Base-by-base conservation (phyloP, 1,139 yeast genomes). In the Debaryomycetaceae sp. region DNA sequence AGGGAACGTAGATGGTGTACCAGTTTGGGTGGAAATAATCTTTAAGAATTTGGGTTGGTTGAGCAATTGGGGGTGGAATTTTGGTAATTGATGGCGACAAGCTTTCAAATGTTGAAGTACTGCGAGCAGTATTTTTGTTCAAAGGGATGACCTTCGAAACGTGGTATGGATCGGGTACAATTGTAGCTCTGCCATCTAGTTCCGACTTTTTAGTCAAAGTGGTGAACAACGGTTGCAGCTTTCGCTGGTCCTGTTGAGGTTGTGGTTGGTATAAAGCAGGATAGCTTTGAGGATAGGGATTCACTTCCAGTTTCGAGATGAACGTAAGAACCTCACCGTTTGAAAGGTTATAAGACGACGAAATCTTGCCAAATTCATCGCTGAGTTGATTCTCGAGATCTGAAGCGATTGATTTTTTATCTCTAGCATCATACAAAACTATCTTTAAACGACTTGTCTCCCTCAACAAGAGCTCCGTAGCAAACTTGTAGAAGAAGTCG, bases 21-120 rank as follows among this genome's bases (percentile, higher is more conserved):
- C 95, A 87, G 49, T 86, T 87, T 11, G 97, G 97, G 62, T 90
- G 96, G 54, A 85, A 75, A 58, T 87, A 87, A 46, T 79, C 81
- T 42, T 79, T 76, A 63, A 89, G 70, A 46, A 89, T 77, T 51
- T 84, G 87, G 1, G 87, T 77, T 2, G 88, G 84, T 6, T 81
- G 77, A 27, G 75, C 62, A 2, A 84, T 78, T 4, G 91, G 87
- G 14, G 67, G 64, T 6, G 87, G 86, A 20, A 83, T 75, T 44
- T 78, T 69, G 13, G 71, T 59, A 36, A 69, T 65, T 24, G 69
- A 62, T 9, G 64, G 82, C 2, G 85, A 77, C 42, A 83, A 67
- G 31, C 74, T 65, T 38, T 81, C 85, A 51, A 83, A 60, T 41
- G 78, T 67, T 53, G 76, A 52, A n/a, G 52, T 50, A 9, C 62